phyloP scores from a whole-genome alignment of 257 asterid genomes.

The Solanum acaule region DNA sequence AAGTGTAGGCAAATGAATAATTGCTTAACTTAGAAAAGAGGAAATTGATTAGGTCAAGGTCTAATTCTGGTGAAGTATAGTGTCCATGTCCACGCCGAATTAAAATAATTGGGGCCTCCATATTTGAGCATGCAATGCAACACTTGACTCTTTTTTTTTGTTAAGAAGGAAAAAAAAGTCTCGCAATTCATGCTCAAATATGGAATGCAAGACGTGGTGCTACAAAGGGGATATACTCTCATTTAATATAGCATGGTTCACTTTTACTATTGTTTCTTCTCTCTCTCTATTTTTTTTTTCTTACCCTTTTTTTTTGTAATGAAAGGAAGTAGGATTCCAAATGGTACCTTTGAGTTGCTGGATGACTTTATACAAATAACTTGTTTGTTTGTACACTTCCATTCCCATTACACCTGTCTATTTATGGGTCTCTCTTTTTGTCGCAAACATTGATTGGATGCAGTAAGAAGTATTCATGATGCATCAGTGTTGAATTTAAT shows the following conservation, averaged over 20 bases:
- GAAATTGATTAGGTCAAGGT: not conserved
- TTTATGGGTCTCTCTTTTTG: not conserved
- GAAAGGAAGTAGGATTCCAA: not conserved
- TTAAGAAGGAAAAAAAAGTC: not conserved
- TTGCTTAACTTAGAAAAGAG: not conserved
- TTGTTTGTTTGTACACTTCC: not conserved
- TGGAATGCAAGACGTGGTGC: not conserved
- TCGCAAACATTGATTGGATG: not conserved
- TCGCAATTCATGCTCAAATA: not conserved
- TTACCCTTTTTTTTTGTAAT: not conserved
- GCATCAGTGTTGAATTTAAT: not conserved
- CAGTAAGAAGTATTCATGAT: not conserved
- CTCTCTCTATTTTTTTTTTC: not conserved
- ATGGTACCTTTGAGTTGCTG: not conserved
- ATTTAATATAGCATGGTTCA: not conserved
- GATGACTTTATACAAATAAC: not conserved
- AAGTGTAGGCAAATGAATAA: not conserved
- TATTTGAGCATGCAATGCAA: not conserved
- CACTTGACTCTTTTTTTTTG: not conserved
- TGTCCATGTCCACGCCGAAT: not conserved
- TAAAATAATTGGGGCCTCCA: not conserved
- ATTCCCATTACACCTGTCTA: not conserved
- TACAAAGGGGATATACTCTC: not conserved
- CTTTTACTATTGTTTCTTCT: not conserved
- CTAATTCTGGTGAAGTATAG: not conserved